Base-by-base conservation (phyloP, 2,329 filamentous ascomycete genomes). In the Scedosporium minutisporum region DNA sequence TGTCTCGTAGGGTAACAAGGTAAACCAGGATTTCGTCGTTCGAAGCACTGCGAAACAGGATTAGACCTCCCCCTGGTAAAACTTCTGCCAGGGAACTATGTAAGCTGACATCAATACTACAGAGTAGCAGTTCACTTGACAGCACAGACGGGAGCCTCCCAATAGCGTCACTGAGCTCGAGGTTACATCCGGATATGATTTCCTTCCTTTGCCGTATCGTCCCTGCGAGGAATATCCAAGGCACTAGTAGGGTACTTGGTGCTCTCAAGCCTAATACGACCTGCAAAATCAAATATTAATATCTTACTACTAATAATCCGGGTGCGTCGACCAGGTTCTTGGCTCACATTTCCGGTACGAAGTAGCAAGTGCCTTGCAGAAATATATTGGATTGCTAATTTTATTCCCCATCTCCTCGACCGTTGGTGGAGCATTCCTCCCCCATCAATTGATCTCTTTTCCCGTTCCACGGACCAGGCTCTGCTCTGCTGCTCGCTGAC, bases 371-470 rank as follows among this genome's bases (percentile, higher is more conserved):
- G 38, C 60, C 51, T 58, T 62, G 60, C 51, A 62, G 60, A 29
- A 58, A 62, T 58, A 62, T 58, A 58, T 58, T 62, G 60, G 60
- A 62, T 46, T 16, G 53, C 38, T 18, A 59, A 29, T 44, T 58
- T 61, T 42, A 48, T 42, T 21, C 38, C 25, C 14, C 12, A n/a
- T 57, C 57, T 29, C n/a, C n/a, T 60, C 55, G 41, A 53, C 29
- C 55, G 29, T 18, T 63, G 55, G 27, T 33, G 42, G 14, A 25
- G 18, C 18, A 38, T 33, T 48, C 41, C 44, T 48, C 62, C 23
- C 21, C 27, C 57, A 46, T 60, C 27, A 12, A 12, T 14, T 10
- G 12, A 23, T 23, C 18, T 23, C 12, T 6, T 38, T 38, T 33
- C 29, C 33, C 3, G 10, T 38, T 12, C 33, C 33, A 38, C 33